These are phyloP conservation scores for Phytopythium oedochilum DNA, from an alignment of 352 stramenopile species.

Conservation along the genomic window DNA sequence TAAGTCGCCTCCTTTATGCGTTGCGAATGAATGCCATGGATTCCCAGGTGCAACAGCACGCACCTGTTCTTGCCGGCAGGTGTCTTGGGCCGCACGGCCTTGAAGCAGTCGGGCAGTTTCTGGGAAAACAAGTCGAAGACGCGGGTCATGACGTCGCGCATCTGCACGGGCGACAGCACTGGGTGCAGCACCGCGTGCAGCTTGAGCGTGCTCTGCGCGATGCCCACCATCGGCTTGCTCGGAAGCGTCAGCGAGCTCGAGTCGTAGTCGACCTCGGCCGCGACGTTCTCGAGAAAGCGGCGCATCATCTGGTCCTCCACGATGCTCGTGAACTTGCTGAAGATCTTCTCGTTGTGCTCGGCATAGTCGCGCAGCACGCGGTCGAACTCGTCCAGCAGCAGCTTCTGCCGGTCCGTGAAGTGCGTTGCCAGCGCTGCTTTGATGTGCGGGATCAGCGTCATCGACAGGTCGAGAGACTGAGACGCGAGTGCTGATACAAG, in stretches of 20 bases:
- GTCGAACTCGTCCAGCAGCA: slow-evolving; percentile 95
- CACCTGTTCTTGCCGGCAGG: slow-evolving; percentile 66
- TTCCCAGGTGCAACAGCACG: slow-evolving; percentile 4
- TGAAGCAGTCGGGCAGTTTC: slow-evolving; percentile 89
- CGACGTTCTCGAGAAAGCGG: slow-evolving; percentile 78
- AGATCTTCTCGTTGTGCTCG: slow-evolving; percentile 97
- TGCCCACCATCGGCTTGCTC: slow-evolving; percentile 88
- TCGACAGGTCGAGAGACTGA: slow-evolving; percentile 93
- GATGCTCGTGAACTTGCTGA: slow-evolving; percentile 97
- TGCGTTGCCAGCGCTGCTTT: slow-evolving; percentile 94
- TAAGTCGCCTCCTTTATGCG: neutral
- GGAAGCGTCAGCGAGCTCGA: slow-evolving; percentile 48
- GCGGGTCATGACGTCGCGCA: slow-evolving; percentile 94
- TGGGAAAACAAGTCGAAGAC: slow-evolving; percentile 87
- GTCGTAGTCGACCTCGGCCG: slow-evolving; percentile 73
- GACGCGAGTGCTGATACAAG: slow-evolving; percentile 85
- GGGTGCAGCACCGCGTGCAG: slow-evolving; percentile 93
- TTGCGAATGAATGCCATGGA: too few relatives aligned
- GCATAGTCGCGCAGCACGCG: slow-evolving; percentile 93
- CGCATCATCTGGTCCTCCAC: slow-evolving; percentile 97
- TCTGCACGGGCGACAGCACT: slow-evolving; percentile 91
- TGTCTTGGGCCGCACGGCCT: slow-evolving; percentile 74
- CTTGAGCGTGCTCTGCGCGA: slow-evolving; percentile 93
- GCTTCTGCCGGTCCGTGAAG: slow-evolving; percentile 93
- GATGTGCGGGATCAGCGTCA: slow-evolving; percentile 93